phyloP scores from a whole-genome alignment of 805 yeast genomes.

The Yarrowia osloensis region DNA sequence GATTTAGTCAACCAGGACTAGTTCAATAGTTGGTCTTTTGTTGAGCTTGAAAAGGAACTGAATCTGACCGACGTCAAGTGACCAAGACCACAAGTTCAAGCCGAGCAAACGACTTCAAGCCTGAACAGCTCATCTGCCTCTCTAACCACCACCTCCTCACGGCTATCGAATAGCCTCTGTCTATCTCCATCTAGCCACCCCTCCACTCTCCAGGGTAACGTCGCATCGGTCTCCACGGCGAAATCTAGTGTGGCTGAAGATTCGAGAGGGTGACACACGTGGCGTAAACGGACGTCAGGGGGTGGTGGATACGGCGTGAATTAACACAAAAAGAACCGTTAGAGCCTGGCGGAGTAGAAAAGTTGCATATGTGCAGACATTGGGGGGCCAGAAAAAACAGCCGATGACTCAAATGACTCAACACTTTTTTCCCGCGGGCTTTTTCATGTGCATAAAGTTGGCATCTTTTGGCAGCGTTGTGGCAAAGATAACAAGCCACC shows the following conservation, averaged over 20 bases:
- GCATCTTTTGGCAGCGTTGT: background rate
- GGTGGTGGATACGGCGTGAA: background rate
- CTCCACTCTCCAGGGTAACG: too few species aligned
- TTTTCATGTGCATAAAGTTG: background rate
- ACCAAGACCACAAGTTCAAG: too few species aligned
- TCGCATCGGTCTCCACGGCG: too few species aligned
- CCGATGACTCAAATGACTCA: slow-evolving; percentile 7
- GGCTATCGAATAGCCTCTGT: slow-evolving; percentile 17
- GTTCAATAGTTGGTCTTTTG: too few species aligned
- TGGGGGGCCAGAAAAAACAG: background rate
- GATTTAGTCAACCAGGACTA: too few species aligned
- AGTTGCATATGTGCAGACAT: background rate
- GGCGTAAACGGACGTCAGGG: background rate
- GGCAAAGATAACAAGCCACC: slow-evolving; percentile 21
- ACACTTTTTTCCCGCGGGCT: background rate
- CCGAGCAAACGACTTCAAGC: too few species aligned
- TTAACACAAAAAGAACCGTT: background rate
- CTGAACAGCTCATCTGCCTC: too few species aligned
- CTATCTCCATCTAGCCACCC: background rate
- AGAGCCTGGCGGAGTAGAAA: too few species aligned
- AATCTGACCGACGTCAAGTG: too few species aligned
- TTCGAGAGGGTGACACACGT: slow-evolving; percentile 18
- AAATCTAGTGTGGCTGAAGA: slow-evolving; percentile 29
- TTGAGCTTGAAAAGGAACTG: too few species aligned
- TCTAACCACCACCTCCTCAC: too few species aligned